phyloP scores from a whole-genome alignment of 805 yeast species.

The Tetrapisispora namnaoensis region DNA sequence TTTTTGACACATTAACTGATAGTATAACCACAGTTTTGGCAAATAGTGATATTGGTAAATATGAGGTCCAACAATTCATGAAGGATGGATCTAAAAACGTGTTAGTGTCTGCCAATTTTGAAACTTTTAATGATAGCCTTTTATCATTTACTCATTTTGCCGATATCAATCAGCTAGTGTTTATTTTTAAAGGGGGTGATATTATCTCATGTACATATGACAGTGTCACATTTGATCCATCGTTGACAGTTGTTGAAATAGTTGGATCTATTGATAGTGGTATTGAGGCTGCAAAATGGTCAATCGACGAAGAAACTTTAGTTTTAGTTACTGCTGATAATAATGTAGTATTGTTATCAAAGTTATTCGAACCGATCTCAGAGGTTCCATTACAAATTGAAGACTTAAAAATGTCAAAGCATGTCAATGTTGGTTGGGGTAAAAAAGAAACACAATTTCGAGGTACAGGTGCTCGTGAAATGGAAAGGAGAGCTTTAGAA shows the following conservation, averaged over 20 bases:
- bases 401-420: constrained; percentile 63
- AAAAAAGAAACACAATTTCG: constrained; percentile 91
- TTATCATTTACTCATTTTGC: constrained; percentile 58
- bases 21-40: constrained; percentile 58
- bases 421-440: constrained; percentile 98
- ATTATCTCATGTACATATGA: constrained; percentile 58
- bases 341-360: constrained; percentile 56
- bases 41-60: constrained; percentile 40
- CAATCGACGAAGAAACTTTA: constrained; percentile 83
- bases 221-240: constrained; percentile 34
- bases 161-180: constrained; percentile 54
- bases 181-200: constrained; percentile 70
- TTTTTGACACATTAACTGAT: constrained; percentile 67
- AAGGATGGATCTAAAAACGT: constrained; percentile 50
- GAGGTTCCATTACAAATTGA: constrained; percentile 49
- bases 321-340: constrained; percentile 54
- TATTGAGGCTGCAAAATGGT: constrained; percentile 68
- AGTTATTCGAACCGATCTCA: constrained; percentile 68
- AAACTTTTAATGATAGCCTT: constrained; percentile 34
- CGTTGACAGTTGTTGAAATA: constrained; percentile 51
- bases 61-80: constrained; percentile 71
- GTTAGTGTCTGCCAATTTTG: constrained; percentile 52
- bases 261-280: constrained; percentile 81
- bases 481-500: constrained; percentile 52
- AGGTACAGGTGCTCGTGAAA: constrained; percentile 82